Evolutionary conservation across 257 asterid species (phyloP), one percentile per base, ranked within the genome.

Genomic region (Craterostigma plantagineum): DNA sequence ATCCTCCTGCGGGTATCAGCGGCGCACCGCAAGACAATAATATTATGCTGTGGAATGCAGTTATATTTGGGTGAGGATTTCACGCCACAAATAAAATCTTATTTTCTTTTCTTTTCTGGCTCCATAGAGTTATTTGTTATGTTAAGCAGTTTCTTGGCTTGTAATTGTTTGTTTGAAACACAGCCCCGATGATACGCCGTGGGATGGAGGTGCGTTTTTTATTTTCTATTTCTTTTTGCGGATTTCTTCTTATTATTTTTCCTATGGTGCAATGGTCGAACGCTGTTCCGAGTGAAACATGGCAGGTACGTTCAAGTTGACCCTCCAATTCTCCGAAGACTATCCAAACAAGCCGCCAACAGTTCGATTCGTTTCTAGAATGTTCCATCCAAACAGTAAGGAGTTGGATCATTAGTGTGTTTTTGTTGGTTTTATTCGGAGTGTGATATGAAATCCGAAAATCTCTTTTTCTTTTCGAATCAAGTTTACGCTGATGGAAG

Each of bases 401-500:
- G 27, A 18, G 16, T 14, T 50, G 34, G 23, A 16, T 38, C 12
- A 12, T 4, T 6, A 15, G 8, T n/a, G n/a, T n/a, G n/a, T n/a
- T n/a, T n/a, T n/a, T n/a, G n/a, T 38, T 11, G 38, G n/a, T 36
- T 14, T 38, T 6, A 15, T 16, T 35, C 18, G 14, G 9, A 16
- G 9, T 46, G 48, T 41, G 49, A 33, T 61, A 35, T 51, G 13
- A 59, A 10, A 42, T n/a, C n/a, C n/a, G n/a, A n/a, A n/a, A 40
- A 14, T 2, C 55, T 30, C 43, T 8, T 1, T 39, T n/a, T 39
- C 38, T 49, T 63, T n/a, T n/a, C n/a, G n/a, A n/a, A n/a, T n/a
- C n/a, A 75, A n/a, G 84, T 75, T 67, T 75, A 75, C 57, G 80
- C 84, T 13, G 84, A 75, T 54, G 84, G 84, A 54, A 70, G 84